Conservation (phyloP, 225 moss, liverwort and hornwort species). For the Physcomitrium patens region DNA sequence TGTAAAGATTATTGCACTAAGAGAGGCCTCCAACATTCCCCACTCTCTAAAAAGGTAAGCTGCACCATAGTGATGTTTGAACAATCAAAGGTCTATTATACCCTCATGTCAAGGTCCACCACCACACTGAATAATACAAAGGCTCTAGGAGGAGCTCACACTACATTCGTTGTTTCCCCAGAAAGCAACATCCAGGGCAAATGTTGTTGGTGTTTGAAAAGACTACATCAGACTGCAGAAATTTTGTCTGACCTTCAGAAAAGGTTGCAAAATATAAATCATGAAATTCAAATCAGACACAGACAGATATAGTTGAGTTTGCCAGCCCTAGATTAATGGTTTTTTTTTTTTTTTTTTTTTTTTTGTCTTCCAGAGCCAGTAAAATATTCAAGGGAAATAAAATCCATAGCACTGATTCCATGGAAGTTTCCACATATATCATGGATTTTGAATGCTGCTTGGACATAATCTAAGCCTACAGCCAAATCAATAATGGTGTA, state of each 20-base stretch:
- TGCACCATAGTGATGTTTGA: neutral
- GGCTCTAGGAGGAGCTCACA: neutral
- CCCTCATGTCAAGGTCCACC: neutral
- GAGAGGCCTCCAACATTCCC: neutral
- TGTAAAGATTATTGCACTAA: neutral
- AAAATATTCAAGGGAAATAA: neutral
- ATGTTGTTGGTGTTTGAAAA: no score
- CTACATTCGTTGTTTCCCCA: neutral
- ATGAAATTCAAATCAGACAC: neutral
- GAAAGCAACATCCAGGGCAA: neutral
- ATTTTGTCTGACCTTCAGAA: neutral
- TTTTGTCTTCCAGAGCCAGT: neutral
- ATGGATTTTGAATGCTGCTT: conserved; percentile 1
- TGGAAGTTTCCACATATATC: neutral
- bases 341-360: no score
- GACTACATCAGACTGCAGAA: neutral
- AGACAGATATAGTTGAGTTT: neutral
- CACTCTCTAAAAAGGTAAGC: neutral
- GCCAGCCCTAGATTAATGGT: neutral
- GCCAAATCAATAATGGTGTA: neutral
- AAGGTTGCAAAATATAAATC: neutral
- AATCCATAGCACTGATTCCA: neutral
- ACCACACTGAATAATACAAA: neutral
- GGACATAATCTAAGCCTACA: neutral
- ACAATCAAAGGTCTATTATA: conserved; percentile 8